A percentile compares a stretch with the other conserved stretches of the same genome.
Conservation (phyloP, 352 stramenopile species). For the Globisporangium recalcitrans region DNA sequence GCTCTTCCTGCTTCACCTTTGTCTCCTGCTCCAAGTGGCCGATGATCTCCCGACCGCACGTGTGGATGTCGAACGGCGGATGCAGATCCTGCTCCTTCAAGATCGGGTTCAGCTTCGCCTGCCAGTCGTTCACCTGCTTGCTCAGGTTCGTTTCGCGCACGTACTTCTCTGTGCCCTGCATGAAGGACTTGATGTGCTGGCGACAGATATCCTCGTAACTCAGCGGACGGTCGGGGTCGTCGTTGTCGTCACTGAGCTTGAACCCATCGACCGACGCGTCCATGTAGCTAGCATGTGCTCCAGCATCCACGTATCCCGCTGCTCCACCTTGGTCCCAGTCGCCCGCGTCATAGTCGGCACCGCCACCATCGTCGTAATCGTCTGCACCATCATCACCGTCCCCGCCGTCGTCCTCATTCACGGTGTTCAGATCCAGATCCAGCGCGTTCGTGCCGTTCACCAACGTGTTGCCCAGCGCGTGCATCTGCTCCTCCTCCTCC, state of each 20-base stretch:
- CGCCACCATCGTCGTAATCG: constrained; percentile 26
- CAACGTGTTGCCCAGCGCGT: constrained; percentile 34
- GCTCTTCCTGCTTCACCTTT: constrained; percentile 19
- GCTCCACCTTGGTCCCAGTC: constrained; percentile 24
- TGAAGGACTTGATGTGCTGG: constrained; percentile 73
- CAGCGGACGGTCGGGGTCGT: constrained; percentile 23
- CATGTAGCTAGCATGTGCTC: neutral
- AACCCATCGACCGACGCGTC: neutral
- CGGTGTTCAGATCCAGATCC: constrained; percentile 33
- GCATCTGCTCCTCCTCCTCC: constrained; percentile 56
- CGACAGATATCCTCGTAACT: constrained; percentile 74
- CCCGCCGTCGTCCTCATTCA: constrained; percentile 12
- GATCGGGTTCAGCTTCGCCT: constrained; percentile 65
- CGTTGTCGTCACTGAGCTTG: constrained; percentile 1
- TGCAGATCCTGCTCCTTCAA: constrained; percentile 65
- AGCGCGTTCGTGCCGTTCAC: constrained; percentile 20
- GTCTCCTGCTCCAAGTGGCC: constrained; percentile 35
- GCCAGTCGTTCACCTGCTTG: constrained; percentile 72
- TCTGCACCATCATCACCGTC: constrained; percentile 16
- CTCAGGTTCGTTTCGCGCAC: constrained; percentile 66
- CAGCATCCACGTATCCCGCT: neutral
- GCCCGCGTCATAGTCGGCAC: constrained; percentile 12
- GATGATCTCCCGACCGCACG: constrained; percentile 59
- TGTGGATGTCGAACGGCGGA: constrained; percentile 73
- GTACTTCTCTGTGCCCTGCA: constrained; percentile 78